Conservation (phyloP, 2,329 filamentous ascomycete species). For the Uncinocarpus reesii region DNA sequence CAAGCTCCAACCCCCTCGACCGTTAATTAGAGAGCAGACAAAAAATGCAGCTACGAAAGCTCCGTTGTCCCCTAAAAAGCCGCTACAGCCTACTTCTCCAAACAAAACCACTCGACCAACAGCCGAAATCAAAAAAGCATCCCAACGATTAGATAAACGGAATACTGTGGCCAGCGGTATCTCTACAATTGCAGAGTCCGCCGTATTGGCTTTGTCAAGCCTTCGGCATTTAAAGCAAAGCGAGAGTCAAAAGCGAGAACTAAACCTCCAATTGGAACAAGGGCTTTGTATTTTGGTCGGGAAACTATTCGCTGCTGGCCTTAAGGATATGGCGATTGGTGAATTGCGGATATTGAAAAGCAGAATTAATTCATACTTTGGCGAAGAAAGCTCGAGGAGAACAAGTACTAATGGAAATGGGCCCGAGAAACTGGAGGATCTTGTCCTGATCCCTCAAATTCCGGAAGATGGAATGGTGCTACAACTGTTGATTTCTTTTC, state of each 20-base stretch:
- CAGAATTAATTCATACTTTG: slow-evolving; percentile 28
- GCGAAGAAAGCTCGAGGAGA: too few species aligned
- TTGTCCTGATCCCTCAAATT: slow-evolving; percentile 2
- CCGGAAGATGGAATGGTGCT: slow-evolving; percentile 7
- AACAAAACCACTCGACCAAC: slow-evolving; percentile 23
- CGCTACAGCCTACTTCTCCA: slow-evolving; percentile 24
- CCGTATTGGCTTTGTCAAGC: slow-evolving; percentile 31
- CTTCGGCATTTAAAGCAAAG: slow-evolving; percentile 30
- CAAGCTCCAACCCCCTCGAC: slow-evolving; percentile 19
- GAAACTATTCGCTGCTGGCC: slow-evolving; percentile 32
- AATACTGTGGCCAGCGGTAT: slow-evolving; percentile 20
- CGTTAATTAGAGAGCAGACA: neutral
- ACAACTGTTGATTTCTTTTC: slow-evolving; percentile 23
- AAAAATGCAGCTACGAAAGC: neutral
- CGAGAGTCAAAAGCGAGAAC: slow-evolving; percentile 15
- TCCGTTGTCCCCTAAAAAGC: slow-evolving; percentile 12
- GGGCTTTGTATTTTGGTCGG: slow-evolving; percentile 35
- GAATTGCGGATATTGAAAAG: slow-evolving; percentile 33
- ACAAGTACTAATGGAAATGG: too few species aligned
- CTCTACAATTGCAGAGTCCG: slow-evolving; percentile 32
- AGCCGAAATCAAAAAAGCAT: slow-evolving; percentile 19
- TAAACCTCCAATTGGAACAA: slow-evolving; percentile 33
- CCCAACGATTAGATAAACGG: slow-evolving; percentile 3
- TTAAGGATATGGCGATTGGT: slow-evolving; percentile 33
- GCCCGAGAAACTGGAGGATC: slow-evolving; percentile 26